phyloP scores from a whole-genome alignment of 2,329 filamentous ascomycete species.

The Teratosphaeriaceae sp. region DNA sequence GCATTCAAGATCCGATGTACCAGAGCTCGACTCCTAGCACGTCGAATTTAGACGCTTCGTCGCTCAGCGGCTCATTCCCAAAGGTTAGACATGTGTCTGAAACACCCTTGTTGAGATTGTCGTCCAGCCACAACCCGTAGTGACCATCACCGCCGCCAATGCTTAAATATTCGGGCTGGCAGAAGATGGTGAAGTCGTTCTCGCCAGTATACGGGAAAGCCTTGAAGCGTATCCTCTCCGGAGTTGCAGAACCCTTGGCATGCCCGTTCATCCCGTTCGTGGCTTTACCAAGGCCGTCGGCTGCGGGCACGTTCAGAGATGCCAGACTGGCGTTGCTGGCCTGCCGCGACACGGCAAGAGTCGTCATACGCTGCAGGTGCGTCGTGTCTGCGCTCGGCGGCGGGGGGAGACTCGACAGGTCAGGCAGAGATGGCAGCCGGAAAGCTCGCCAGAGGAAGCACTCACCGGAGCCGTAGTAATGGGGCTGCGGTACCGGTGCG shows the following conservation, averaged over 20 bases:
- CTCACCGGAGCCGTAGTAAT: constrained; percentile 94
- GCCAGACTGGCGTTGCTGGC: constrained; percentile 22
- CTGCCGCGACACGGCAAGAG: constrained; percentile 34
- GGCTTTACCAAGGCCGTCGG: constrained; percentile 1
- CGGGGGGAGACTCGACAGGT: constrained; percentile 55
- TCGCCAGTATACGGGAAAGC: constrained; percentile 93
- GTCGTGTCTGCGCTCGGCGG: constrained; percentile 63
- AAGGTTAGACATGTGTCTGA: constrained; percentile 84
- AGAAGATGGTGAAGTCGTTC: constrained; percentile 96
- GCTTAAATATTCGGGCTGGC: constrained; percentile 76
- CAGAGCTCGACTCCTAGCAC: constrained; percentile 88
- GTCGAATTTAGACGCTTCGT: constrained; percentile 87
- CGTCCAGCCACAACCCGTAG: constrained; percentile 91
- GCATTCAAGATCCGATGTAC: constrained; percentile 61
- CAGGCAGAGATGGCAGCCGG: constrained; percentile 51
- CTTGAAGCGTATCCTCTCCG: constrained; percentile 84
- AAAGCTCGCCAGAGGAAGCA: constrained; percentile 86
- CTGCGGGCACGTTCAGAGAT: constrained; percentile 18
- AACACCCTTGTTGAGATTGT: constrained; percentile 74
- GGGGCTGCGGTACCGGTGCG: constrained; percentile 67
- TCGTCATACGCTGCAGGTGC: constrained; percentile 55
- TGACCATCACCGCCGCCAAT: constrained; percentile 81
- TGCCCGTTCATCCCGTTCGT: constrained; percentile 16
- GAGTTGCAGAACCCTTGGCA: constrained; percentile 38
- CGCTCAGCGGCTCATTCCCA: constrained; percentile 88